phyloP scores from a whole-genome alignment of 2,329 filamentous ascomycete genomes.

The Lasiodiplodia citricola region DNA sequence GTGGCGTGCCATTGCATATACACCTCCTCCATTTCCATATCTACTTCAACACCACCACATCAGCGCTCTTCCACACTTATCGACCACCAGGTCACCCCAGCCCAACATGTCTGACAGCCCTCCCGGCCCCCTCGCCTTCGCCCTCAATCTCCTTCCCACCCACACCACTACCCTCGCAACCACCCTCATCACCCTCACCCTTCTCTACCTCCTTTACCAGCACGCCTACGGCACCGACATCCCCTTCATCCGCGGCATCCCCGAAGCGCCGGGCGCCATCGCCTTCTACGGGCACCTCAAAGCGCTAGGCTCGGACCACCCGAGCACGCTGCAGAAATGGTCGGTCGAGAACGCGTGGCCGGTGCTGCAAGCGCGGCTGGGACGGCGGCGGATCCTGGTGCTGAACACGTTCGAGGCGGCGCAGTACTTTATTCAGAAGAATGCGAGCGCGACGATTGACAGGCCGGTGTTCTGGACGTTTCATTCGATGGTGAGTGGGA shows the following conservation, averaged over 20 bases:
- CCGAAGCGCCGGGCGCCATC: neutral
- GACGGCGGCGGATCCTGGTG: constrained; percentile 6
- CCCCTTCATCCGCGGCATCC: constrained; percentile 9
- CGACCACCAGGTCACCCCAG: neutral
- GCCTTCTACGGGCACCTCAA: constrained; percentile 21
- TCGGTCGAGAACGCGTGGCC: constrained; percentile 8
- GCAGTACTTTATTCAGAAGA: constrained; percentile 20
- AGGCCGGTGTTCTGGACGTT: constrained; percentile 21
- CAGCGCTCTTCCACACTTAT: neutral
- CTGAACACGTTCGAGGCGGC: constrained; percentile 22
- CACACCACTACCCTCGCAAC: constrained; percentile 30
- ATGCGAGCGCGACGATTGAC: constrained; percentile 21
- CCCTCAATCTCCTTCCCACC: constrained; percentile 29
- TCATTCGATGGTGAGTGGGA: constrained; percentile 14
- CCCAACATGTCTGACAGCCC: neutral
- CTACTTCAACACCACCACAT: neutral
- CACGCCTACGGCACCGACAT: constrained; percentile 29
- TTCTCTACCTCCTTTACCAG: constrained; percentile 33
- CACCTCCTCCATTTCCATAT: no score
- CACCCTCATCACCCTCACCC: constrained; percentile 29
- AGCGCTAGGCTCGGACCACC: constrained; percentile 9
- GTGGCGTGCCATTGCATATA: no score
- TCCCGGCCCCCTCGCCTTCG: constrained; percentile 10
- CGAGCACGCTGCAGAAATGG: neutral
- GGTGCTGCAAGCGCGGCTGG: constrained; percentile 21